Base-by-base conservation (phyloP, 2,329 filamentous ascomycete species). In the Metarhizium rileyi region DNA sequence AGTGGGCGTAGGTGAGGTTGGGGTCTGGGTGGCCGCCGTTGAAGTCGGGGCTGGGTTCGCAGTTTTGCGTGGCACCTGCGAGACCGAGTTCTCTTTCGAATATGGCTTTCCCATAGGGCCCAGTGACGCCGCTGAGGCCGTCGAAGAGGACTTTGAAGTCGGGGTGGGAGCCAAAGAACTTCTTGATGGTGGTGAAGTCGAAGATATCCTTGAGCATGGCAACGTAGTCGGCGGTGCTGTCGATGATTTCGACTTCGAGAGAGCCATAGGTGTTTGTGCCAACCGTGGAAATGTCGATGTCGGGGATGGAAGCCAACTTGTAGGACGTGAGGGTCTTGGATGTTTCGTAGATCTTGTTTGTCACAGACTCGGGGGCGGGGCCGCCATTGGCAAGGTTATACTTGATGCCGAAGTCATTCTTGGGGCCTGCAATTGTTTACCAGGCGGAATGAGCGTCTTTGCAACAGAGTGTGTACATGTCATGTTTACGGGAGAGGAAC, bases 81-180 rank as follows among this genome's bases (percentile, higher is more conserved):
- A 95, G 81, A 25, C 90, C 90, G 46, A 98, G 83, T 74, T 97
- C 91, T 64, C 89, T 80, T 70, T 95, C 84, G 66, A 98, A 97
- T 66, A 98, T 96, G 61, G 89, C 90, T 58, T 86, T 84, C 59
- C 90, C 93, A 65, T 98, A 98, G 26, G 89, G 88, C 40, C 93
- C 93, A 48, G 93, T 98, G 59, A 98, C 93, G 69, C 93, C 93
- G 67, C 86, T 85, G 51, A 98, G 83, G 53, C 84, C 93, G 63
- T 98, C 93, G 61, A 98, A 98, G 54, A 98, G 83, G 45, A 98
- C 83, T 75, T 95, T 95, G 80, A 97, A 98, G 70, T 95, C 87
- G 43, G 84, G 76, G 74, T 97, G 87, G 52, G 81, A 73, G 61
- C 81, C 77, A 68, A 98, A 87, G 78, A 97, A 98, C 60, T 84